phyloP scores from a whole-genome alignment of 148 eudicot species.

The Euryodendron excelsum region DNA sequence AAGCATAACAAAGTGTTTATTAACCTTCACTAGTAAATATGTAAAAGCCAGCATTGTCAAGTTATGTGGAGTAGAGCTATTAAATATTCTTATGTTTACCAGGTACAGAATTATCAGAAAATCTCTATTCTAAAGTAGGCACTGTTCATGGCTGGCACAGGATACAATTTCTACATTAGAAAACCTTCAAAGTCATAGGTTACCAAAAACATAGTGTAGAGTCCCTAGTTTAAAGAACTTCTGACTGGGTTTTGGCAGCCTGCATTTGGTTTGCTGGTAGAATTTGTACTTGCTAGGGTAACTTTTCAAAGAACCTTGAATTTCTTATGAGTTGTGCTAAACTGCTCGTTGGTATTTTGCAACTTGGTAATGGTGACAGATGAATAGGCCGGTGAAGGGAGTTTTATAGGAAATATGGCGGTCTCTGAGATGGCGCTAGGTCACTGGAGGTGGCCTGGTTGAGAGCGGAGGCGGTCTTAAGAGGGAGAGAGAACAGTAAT shows the following conservation, averaged over 20 bases:
- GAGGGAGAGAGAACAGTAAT: too few relatives aligned
- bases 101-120: not conserved
- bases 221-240: not conserved
- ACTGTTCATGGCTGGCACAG: not conserved
- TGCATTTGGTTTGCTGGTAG: not conserved
- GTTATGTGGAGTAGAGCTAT: not conserved
- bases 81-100: not conserved
- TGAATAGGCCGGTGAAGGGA: too few relatives aligned
- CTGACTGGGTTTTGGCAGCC: not conserved
- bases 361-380: too few relatives aligned
- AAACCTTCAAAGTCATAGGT: not conserved
- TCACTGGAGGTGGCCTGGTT: too few relatives aligned
- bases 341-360: too few relatives aligned
- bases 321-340: too few relatives aligned
- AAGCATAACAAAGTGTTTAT: not conserved
- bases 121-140: not conserved
- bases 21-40: not conserved
- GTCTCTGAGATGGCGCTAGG: too few relatives aligned
- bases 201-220: not conserved
- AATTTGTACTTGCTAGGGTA: not conserved
- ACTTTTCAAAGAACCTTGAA: too few relatives aligned
- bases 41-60: too few relatives aligned
- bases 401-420: too few relatives aligned
- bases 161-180: not conserved
- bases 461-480: too few relatives aligned